Conservation (phyloP, 495 filamentous ascomycete species). For the Talaromyces nanjingensis region DNA sequence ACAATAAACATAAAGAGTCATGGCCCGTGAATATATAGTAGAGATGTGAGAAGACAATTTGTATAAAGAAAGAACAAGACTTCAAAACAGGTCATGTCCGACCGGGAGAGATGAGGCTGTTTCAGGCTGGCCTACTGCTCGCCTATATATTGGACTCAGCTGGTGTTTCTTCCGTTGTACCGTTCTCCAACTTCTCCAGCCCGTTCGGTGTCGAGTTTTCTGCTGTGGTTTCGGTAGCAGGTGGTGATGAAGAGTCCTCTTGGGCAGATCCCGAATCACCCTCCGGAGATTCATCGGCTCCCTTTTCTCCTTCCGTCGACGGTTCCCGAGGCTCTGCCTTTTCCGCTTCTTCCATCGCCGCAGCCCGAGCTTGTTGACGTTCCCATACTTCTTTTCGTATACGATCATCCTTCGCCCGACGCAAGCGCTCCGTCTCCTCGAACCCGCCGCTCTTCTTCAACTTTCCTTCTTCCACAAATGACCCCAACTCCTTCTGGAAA, state of each 20-base stretch:
- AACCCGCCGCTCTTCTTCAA: conserved; percentile 93
- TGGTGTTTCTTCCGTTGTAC: conserved; percentile 8
- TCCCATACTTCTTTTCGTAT: conserved; percentile 84
- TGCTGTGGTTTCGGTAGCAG: conserved; percentile 10
- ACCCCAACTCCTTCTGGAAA: conserved; percentile 80
- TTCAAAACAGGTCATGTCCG: background rate
- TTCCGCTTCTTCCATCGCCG: conserved; percentile 30
- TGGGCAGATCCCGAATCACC: background rate
- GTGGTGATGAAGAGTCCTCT: background rate
- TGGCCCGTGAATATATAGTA: background rate
- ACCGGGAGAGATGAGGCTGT: background rate
- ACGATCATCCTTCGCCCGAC: conserved; percentile 80
- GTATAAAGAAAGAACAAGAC: background rate
- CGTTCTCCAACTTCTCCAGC: conserved; percentile 8
- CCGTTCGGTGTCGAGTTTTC: conserved; percentile 21
- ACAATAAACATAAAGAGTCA: background rate
- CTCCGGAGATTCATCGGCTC: conserved; percentile 17
- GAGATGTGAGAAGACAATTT: background rate
- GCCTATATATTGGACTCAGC: conserved; percentile 11
- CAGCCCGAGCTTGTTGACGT: conserved; percentile 46
- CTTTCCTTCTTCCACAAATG: conserved; percentile 85
- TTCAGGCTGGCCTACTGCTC: background rate
- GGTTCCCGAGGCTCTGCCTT: conserved; percentile 9
- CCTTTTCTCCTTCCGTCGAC: conserved; percentile 16
- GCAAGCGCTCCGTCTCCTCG: conserved; percentile 83